Evolutionary conservation across 1,284 basidiomycete species (phyloP), one percentile per base, ranked within the genome.

Genomic region (Puccinia hordei): DNA sequence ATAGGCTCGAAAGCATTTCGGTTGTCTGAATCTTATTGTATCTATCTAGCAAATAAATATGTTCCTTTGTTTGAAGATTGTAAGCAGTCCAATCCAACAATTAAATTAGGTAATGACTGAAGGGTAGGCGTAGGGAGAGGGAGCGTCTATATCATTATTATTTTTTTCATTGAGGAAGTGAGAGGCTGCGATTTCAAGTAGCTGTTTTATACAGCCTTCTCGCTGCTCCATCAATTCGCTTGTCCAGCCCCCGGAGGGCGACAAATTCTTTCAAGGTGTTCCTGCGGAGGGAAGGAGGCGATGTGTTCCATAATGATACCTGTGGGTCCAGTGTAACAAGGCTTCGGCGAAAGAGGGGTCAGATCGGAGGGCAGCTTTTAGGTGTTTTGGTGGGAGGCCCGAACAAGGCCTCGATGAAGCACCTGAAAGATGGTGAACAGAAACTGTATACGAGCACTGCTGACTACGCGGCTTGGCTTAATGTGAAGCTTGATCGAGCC

Each of bases 41-140:
- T 49, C 33, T 63, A 41, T 63, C n/a, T n/a, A n/a, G n/a, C n/a
- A 35, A 38, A 63, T 63, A 38, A n/a, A 63, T 38, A n/a, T 27
- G n/a, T n/a, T 57, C 19, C 12, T 38, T 15, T 63, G 2, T 63
- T 22, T 38, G 33, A 38, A 9, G 61, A 38, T n/a, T 38, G 15
- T 63, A 9, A 38, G 35, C 35, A 30, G 33, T 19, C n/a, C 63
- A 27, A 24, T 66, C 19, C 38, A 22, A 46, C 27, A 9, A 46
- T 44, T 66, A 66, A 66, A 9, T 46, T 46, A 66, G 63, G 63
- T 24, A 66, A 66, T 15, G 63, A 66, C 41, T 24, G 63, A 24
- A 55, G 53, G 53, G 53, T 24, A 55, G 6, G 22, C 10, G 22
- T 5, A 53, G 22, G 5, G 51, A n/a, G 51, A 53, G 51, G 17